phyloP scores from a whole-genome alignment of 2,329 filamentous ascomycete genomes.

The Diatrype stigma region DNA sequence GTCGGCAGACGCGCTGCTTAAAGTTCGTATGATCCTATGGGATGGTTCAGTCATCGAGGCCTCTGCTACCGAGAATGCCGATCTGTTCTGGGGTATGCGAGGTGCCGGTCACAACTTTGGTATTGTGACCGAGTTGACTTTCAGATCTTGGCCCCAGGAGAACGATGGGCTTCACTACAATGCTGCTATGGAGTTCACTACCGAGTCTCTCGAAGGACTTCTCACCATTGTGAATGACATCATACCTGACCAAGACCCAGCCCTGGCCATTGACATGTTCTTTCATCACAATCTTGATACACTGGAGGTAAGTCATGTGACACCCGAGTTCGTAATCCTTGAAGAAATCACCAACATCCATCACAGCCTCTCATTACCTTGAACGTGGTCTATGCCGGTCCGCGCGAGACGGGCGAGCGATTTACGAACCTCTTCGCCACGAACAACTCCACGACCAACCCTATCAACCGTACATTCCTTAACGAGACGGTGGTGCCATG shows the following conservation, averaged over 20 bases:
- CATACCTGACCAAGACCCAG: conserved; percentile 6
- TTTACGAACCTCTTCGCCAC: conserved; percentile 7
- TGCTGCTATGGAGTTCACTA: conserved; percentile 10
- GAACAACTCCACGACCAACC: background rate
- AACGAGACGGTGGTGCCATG: conserved; percentile 8
- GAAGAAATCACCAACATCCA: background rate
- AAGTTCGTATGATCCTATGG: conserved; percentile 35
- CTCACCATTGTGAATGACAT: conserved; percentile 4
- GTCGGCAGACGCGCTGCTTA: conserved; percentile 35
- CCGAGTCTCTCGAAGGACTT: conserved; percentile 5
- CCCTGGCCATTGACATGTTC: conserved; percentile 7
- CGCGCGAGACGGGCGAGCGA: conserved; percentile 1
- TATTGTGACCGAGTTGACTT: conserved; percentile 14
- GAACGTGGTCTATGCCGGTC: conserved; percentile 7
- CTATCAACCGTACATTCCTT: background rate
- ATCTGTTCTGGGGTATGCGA: conserved; percentile 43
- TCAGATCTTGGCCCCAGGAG: conserved; percentile 6
- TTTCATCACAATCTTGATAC: conserved; percentile 1
- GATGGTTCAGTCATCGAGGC: conserved; percentile 30
- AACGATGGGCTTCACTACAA: conserved; percentile 7
- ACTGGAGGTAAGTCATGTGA: conserved; percentile 1
- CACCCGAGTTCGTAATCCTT: background rate
- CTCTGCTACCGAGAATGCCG: conserved; percentile 23
- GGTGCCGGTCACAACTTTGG: conserved; percentile 44
- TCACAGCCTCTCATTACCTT: conserved; percentile 3